Conservation (phyloP, 192 early-diverging fungal species). For the Phycomyces blakesleeanus region DNA sequence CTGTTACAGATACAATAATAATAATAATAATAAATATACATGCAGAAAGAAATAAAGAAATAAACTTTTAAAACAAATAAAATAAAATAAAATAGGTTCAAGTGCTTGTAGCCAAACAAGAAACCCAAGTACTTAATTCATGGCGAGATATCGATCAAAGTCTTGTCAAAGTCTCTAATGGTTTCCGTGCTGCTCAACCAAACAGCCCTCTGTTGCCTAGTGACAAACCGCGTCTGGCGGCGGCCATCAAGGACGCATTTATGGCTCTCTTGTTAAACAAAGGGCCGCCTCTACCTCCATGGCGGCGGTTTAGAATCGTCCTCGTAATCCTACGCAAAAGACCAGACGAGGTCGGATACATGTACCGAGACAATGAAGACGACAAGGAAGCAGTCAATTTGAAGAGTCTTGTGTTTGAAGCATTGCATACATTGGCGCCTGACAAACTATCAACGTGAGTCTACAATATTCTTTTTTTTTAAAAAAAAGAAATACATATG, state of each 20-base stretch:
- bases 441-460: conserved; percentile 6
- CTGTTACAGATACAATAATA: neutral
- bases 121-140: neutral
- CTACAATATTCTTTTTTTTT: too few relatives aligned
- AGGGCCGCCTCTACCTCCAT: neutral
- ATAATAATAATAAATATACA: neutral
- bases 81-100: neutral
- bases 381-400: neutral
- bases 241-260: neutral
- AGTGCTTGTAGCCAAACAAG: neutral
- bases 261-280: neutral
- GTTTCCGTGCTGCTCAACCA: neutral
- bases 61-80: neutral
- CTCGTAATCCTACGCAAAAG: neutral
- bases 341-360: neutral
- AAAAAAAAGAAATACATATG: neutral
- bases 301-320: neutral
- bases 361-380: conserved; percentile 1
- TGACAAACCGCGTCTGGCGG: neutral
- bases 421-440: conserved; percentile 1
- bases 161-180: neutral
- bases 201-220: neutral
- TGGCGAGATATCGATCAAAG: neutral
- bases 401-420: conserved; percentile 4
- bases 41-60: neutral